Conservation (phyloP, 2,329 filamentous ascomycete species). For the Monosporascus ibericus region DNA sequence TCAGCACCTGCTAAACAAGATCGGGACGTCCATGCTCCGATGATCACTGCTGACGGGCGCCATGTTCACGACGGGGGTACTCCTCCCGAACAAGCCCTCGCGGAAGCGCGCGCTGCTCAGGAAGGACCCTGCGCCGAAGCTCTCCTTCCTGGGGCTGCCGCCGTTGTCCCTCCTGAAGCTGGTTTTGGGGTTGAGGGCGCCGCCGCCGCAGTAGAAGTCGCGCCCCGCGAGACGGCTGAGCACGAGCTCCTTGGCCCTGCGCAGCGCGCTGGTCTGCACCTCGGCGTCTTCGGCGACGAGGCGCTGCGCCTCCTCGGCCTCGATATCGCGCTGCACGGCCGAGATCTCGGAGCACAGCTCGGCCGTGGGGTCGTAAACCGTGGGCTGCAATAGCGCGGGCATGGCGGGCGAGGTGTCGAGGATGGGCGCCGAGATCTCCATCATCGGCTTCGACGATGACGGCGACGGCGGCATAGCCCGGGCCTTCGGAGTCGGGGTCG, state of each 20-base stretch:
- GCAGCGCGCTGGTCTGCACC: slow-evolving; percentile 47
- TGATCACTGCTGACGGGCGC: slow-evolving; percentile 22
- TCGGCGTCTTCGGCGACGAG: slow-evolving; percentile 52
- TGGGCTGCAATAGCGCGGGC: slow-evolving; percentile 49
- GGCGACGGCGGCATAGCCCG: background rate
- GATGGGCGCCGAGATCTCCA: slow-evolving; percentile 44
- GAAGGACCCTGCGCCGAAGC: slow-evolving; percentile 24
- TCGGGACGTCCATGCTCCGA: slow-evolving; percentile 49
- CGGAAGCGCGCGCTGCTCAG: slow-evolving; percentile 32
- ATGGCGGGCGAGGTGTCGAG: slow-evolving; percentile 39
- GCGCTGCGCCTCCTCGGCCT: slow-evolving; percentile 49
- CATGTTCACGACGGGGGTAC: slow-evolving; percentile 12
- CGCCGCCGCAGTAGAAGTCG: slow-evolving; percentile 33
- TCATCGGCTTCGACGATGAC: background rate
- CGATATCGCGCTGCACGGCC: slow-evolving; percentile 51
- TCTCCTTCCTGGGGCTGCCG: slow-evolving; percentile 24
- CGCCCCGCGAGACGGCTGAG: slow-evolving; percentile 48
- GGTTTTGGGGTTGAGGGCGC: background rate
- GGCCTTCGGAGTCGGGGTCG: slow-evolving; percentile 11
- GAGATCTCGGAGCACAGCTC: slow-evolving; percentile 42
- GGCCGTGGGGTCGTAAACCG: slow-evolving; percentile 46
- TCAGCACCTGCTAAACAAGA: slow-evolving; percentile 50
- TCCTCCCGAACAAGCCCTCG: slow-evolving; percentile 37
- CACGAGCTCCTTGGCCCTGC: slow-evolving; percentile 55
- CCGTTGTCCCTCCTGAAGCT: slow-evolving; percentile 9